These are phyloP conservation scores for Cenchrus purpureus DNA, from an alignment of 176 grass and related monocot genomes.

Conservation along the genomic window DNA sequence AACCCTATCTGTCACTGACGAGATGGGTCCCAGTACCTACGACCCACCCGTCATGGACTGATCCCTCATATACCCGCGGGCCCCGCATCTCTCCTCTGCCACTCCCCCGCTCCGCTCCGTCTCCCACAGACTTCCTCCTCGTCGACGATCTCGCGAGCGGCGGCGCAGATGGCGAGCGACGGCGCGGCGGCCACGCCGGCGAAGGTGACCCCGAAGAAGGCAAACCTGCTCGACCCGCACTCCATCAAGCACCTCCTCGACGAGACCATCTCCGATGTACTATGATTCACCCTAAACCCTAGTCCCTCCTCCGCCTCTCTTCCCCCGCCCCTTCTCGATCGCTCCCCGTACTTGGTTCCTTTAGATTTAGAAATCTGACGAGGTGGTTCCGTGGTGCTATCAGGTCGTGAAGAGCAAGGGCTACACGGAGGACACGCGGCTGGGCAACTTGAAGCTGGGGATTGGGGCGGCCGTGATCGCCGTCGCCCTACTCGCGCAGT, in stretches of 20 bases:
- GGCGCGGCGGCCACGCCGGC: slow-evolving; percentile 31
- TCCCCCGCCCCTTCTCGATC: background rate
- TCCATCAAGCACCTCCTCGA: slow-evolving; percentile 87
- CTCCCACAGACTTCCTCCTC: background rate
- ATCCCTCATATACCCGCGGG: background rate
- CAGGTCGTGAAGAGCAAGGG: slow-evolving; percentile 87
- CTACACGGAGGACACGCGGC: slow-evolving; percentile 80
- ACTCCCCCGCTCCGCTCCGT: background rate
- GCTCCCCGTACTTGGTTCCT: background rate
- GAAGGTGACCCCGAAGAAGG: slow-evolving; percentile 65
- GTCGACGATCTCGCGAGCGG: slow-evolving; percentile 13
- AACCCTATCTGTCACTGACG: background rate
- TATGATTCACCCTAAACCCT: slow-evolving; percentile 6
- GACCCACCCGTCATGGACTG: slow-evolving; percentile 23
- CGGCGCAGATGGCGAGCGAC: slow-evolving; percentile 45
- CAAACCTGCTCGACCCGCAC: slow-evolving; percentile 71
- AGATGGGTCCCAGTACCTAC: background rate
- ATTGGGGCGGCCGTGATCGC: slow-evolving; percentile 81
- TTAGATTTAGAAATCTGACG: slow-evolving; percentile 23
- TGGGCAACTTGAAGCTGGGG: slow-evolving; percentile 83
- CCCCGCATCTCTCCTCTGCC: background rate
- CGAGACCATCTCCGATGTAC: slow-evolving; percentile 69
- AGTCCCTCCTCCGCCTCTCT: background rate
- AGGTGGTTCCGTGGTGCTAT: background rate
- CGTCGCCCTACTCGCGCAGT: slow-evolving; percentile 88